A percentile compares a stretch with the other conserved stretches of the same genome.
Evolutionary conservation across 2,329 filamentous ascomycete genomes (phyloP).

Genomic region (Fusarium sp.): DNA sequence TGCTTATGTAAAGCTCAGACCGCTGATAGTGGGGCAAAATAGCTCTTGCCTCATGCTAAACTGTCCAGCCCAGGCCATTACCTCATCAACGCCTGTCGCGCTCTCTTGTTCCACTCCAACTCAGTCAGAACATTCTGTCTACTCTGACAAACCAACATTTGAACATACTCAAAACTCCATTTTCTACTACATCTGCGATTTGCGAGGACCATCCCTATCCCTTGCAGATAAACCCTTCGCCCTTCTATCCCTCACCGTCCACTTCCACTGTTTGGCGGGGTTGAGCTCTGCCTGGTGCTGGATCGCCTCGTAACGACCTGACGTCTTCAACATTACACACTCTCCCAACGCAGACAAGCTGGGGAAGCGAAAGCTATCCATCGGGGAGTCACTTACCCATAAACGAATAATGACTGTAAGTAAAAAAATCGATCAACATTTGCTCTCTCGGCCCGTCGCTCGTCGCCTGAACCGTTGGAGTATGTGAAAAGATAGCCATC

Average conservation of each 20-base stretch:
- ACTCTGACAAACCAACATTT: conserved; percentile 33
- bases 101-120: conserved; percentile 32
- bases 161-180: conserved; percentile 21
- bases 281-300: conserved; percentile 56
- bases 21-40: conserved; percentile 26
- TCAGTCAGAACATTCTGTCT: conserved; percentile 23
- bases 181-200: conserved; percentile 20
- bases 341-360: conserved; percentile 61
- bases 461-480: conserved; percentile 1
- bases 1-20: conserved; percentile 40
- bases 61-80: conserved; percentile 42
- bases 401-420: conserved; percentile 74
- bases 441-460: neutral
- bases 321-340: conserved; percentile 54
- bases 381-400: conserved; percentile 68
- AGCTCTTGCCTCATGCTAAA: conserved; percentile 42
- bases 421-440: conserved; percentile 36
- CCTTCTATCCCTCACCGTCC: conserved; percentile 26
- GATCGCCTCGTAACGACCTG: conserved; percentile 45
- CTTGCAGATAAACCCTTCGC: conserved; percentile 18
- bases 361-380: conserved; percentile 77
- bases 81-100: conserved; percentile 47
- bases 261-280: conserved; percentile 51
- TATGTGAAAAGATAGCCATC: conserved; percentile 15
- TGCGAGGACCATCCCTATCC: conserved; percentile 34